These are phyloP conservation scores for Globisporangium perplexum DNA, from an alignment of 352 stramenopile species.

Conservation along the genomic window DNA sequence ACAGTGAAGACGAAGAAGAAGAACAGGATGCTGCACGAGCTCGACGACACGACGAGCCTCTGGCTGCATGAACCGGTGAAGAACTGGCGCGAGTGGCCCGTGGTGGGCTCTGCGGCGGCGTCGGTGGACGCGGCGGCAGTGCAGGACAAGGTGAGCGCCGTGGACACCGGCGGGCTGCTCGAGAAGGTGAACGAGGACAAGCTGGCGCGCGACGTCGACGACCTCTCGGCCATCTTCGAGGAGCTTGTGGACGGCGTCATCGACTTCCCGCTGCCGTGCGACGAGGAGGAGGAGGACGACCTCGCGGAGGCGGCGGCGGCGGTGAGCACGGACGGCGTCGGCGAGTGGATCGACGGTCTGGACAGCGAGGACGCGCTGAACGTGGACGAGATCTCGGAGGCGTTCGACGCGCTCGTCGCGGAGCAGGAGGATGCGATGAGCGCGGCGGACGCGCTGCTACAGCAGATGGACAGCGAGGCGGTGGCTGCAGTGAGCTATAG, in stretches of 20 bases:
- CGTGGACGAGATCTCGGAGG: conserved; percentile 63
- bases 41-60: conserved; percentile 41
- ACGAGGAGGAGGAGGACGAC: conserved; percentile 28
- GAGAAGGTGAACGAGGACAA: conserved; percentile 72
- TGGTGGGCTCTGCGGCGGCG: conserved; percentile 7
- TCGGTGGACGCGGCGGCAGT: background rate
- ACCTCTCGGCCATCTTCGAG: conserved; percentile 70
- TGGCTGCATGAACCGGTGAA: conserved; percentile 51
- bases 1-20: conserved; percentile 7
- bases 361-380: conserved; percentile 66
- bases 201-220: conserved; percentile 67
- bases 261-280: conserved; percentile 53
- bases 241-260: conserved; percentile 53
- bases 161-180: conserved; percentile 27
- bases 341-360: conserved; percentile 59
- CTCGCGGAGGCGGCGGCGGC: background rate
- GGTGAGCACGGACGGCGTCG: conserved; percentile 5
- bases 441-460: conserved; percentile 17
- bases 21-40: conserved; percentile 50
- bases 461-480: conserved; percentile 28
- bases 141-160: conserved; percentile 27
- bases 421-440: conserved; percentile 29
- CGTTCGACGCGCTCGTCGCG: conserved; percentile 53
- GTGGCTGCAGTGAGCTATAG: conserved; percentile 34
- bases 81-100: conserved; percentile 44